Conservation (phyloP, 345 rosid genomes). For the Populus deltoides region DNA sequence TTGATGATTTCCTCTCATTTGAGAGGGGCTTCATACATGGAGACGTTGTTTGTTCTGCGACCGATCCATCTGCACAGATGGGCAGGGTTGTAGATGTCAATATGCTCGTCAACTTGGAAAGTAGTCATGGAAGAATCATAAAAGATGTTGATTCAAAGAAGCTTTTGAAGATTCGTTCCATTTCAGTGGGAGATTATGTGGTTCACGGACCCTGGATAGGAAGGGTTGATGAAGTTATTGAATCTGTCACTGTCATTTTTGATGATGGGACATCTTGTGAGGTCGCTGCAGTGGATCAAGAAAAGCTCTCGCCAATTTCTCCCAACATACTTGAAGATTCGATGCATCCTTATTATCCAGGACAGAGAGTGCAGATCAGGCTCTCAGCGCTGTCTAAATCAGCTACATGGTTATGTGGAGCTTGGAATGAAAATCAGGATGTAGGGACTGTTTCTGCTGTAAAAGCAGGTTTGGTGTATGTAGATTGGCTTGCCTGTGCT, state of each 20-base stretch:
- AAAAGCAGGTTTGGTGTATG: conserved; percentile 61
- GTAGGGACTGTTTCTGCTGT: conserved; percentile 69
- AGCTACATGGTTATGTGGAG: conserved; percentile 72
- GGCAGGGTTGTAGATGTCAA: conserved; percentile 63
- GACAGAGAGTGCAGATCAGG: conserved; percentile 73
- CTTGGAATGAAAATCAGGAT: conserved; percentile 56
- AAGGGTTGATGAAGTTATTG: conserved; percentile 59
- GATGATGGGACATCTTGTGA: conserved; percentile 75
- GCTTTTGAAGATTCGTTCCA: conserved; percentile 54
- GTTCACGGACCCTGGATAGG: conserved; percentile 80
- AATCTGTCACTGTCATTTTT: conserved; percentile 54
- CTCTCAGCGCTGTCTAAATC: conserved; percentile 49
- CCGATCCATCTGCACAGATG: conserved; percentile 72
- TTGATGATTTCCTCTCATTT: conserved; percentile 82
- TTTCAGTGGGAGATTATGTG: conserved; percentile 76
- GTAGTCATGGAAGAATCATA: conserved; percentile 45
- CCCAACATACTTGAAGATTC: conserved; percentile 67
- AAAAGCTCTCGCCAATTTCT: conserved; percentile 54
- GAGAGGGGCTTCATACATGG: conserved; percentile 72
- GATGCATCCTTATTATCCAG: conserved; percentile 64
- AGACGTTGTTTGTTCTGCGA: conserved; percentile 62
- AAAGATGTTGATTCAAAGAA: conserved; percentile 57
- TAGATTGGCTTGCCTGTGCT: conserved; percentile 80
- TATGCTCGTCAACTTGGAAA: conserved; percentile 66
- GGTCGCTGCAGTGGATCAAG: conserved; percentile 53